Base-by-base conservation (phyloP, 148 eudicot genomes). In the Nyssa sinensis region DNA sequence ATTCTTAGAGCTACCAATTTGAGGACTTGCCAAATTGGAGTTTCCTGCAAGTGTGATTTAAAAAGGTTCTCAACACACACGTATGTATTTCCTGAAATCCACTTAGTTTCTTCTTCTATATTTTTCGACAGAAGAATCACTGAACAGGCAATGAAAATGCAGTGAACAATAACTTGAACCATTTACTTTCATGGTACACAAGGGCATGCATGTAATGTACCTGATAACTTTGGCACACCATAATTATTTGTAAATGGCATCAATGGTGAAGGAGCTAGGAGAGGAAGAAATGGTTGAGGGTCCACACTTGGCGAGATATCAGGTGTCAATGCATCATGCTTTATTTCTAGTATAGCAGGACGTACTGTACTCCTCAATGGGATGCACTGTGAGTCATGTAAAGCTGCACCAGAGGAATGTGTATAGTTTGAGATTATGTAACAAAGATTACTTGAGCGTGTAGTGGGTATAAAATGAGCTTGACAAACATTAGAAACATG, bases 211-310 rank as follows among this genome's bases (percentile, higher is more conserved):
- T 59, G 31, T 33, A 24, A 33, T 35, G 10, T 77, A 81, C 81
- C 84, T 57, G 84, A 81, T 35, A 77, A 70, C 30, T 32, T 74
- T 64, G 84, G 84, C n/a, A 59, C 44, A 7, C 57, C 31, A 25
- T 58, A 60, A 69, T 64, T 58, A 69, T 69, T 44, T 47, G 69
- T 65, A 30, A 64, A 77, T 69, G 84, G 84, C 80, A 74, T 58
- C 66, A 74, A 25, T 32, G 81, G 84, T 33, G 78, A 81, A 70
- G 84, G 81, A 58, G 84, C 84, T 58, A 58, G 21, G 29, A 62
- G 69, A 21, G 84, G 84, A 73, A 81, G 74, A 63, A 76, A 35
- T 5, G 81, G 78, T 60, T 39, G 83, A 68, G 74, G 75, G 24
- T 71, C 76, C 55, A 49, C 19, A 53, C 16, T 33, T 57, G 83